Percentiles rank a stretch among this genome's conserved stretches.
phyloP scores from a whole-genome alignment of 805 yeast genomes.

The Yamadazyma sp. region DNA sequence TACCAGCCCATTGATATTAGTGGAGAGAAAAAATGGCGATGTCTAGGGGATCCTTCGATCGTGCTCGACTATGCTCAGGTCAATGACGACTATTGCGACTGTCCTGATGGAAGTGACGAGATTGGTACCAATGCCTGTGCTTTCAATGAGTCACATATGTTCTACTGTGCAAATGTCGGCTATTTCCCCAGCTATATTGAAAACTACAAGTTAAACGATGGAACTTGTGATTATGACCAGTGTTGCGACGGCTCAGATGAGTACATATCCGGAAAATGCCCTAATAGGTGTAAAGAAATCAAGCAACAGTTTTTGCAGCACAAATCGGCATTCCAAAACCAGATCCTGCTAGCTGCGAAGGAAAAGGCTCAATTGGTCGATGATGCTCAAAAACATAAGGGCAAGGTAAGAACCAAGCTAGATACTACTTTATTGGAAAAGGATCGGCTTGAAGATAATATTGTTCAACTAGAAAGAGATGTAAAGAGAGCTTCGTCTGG shows the following conservation, averaged over 20 bases:
- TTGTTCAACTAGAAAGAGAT: neutral
- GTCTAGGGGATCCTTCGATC: conserved; percentile 68
- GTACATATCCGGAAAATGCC: conserved; percentile 46
- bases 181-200: conserved; percentile 62
- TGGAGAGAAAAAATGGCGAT: conserved; percentile 51
- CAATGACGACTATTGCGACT: conserved; percentile 91
- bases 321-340: conserved; percentile 1
- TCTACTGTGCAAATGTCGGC: conserved; percentile 80
- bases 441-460: conserved; percentile 5
- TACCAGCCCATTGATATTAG: conserved; percentile 55
- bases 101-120: conserved; percentile 97
- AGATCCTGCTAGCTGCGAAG: conserved; percentile 5
- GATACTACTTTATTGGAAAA: conserved; percentile 7
- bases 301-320: conserved; percentile 31
- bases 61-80: conserved; percentile 58
- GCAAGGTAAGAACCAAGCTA: conserved; percentile 5
- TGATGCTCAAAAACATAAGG: conserved; percentile 9
- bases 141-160: conserved; percentile 25
- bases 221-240: conserved; percentile 81
- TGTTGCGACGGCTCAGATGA: conserved; percentile 98
- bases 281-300: conserved; percentile 54
- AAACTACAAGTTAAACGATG: conserved; percentile 74
- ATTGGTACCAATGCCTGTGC: conserved; percentile 91
- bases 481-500: neutral
- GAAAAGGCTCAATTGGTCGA: conserved; percentile 12